Base-by-base conservation (phyloP, 2,329 filamentous ascomycete species). In the Podosphaera xanthii region DNA sequence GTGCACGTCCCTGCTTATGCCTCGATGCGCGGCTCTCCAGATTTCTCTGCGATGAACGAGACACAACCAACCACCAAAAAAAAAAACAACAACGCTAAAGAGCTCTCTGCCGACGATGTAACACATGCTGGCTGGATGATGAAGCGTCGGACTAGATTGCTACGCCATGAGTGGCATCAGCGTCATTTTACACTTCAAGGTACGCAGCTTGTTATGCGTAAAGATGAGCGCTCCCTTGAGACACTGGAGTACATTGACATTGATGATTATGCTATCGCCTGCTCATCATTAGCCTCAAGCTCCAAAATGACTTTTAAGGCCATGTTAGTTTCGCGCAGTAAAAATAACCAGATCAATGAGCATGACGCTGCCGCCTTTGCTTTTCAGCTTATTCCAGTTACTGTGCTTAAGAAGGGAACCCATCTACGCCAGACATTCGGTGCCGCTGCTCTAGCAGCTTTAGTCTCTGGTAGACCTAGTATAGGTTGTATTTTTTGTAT, bases 121-220 rank as follows among this genome's bases (percentile, higher is more conserved):
- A 79, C 80, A 40, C 87, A 90, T 71, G 80, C 86, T 57, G 92
- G 92, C 1, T 89, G 83, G 71, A 94, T 98, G 82, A 90, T 88
- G 76, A 95, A 94, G 76, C 87, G 91, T 68, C 88, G 88, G 74
- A 94, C 85, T 40, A 83, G 82, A 67, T 82, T 95, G 75, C 79
- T 95, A 61, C 86, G 88, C 50, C 87, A 94, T 70, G 90, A 96
- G 73, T 96, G 90, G 90, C 82, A 89, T 67, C 87, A 94, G 69
- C 84, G 88, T 65, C 92, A 91, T 74, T 94, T 92, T 70, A 88
- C 87, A 34, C 83, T 96, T 63, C 82, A 83, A 66, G 84, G 84
- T 60, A 87, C 82, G 34, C 79, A 80, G 35, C 76, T 87, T 44
- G 82, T 84, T 59, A 84, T 91, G 79, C 86, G 90, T 75, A 82